These are phyloP conservation scores for Cudoniella acicularis DNA, from an alignment of 495 filamentous ascomycete species.

Conservation along the genomic window DNA sequence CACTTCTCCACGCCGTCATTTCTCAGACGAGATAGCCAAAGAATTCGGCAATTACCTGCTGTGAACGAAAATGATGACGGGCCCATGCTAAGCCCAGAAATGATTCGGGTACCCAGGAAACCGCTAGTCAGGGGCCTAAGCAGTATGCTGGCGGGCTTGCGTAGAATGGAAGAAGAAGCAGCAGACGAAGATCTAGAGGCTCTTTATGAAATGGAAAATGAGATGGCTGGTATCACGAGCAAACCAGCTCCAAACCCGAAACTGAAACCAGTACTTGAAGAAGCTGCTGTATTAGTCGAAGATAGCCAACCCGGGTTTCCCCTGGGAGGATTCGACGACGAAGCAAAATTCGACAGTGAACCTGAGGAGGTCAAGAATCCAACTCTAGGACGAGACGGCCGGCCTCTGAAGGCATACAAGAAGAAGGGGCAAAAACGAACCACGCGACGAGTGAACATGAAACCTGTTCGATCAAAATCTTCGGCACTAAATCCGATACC, in stretches of 20 bases:
- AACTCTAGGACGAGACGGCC: slow-evolving; percentile 35
- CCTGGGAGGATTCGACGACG: slow-evolving; percentile 61
- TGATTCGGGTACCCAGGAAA: slow-evolving; percentile 48
- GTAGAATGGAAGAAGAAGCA: slow-evolving; percentile 74
- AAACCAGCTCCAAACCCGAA: slow-evolving; percentile 19
- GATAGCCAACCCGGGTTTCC: slow-evolving; percentile 57
- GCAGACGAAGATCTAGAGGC: slow-evolving; percentile 77
- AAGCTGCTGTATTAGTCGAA: slow-evolving; percentile 46
- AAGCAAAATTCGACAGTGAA: slow-evolving; percentile 45
- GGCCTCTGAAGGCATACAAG: slow-evolving; percentile 65
- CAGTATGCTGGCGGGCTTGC: slow-evolving; percentile 69
- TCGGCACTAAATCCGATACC: not conserved
- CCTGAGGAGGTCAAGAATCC: slow-evolving; percentile 29
- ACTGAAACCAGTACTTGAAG: slow-evolving; percentile 4
- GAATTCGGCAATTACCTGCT: slow-evolving; percentile 29
- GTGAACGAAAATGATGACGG: slow-evolving; percentile 46
- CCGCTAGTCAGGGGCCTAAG: slow-evolving; percentile 72
- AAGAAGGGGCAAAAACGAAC: slow-evolving; percentile 92
- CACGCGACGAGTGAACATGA: slow-evolving; percentile 75
- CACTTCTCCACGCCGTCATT: slow-evolving; percentile 70
- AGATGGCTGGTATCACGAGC: slow-evolving; percentile 25
- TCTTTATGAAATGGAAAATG: slow-evolving; percentile 74
- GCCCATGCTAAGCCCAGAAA: slow-evolving; percentile 31
- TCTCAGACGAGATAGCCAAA: slow-evolving; percentile 51
- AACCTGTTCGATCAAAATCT: slow-evolving; percentile 38